Conservation (phyloP, 2,329 filamentous ascomycete species). For the Colletotrichum plurivorum region DNA sequence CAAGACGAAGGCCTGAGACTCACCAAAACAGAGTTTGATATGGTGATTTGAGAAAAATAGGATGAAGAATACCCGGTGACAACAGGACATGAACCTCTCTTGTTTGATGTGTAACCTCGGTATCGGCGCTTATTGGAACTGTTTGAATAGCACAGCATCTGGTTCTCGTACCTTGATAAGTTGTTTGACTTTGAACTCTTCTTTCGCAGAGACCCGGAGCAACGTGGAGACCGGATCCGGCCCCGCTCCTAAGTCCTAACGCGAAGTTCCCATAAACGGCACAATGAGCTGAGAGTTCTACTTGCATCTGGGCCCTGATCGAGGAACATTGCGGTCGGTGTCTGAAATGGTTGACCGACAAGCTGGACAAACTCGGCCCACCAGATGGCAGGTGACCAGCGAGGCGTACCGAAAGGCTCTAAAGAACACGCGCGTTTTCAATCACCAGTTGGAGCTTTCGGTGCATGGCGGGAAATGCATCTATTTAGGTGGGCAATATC, state of each 20-base stretch:
- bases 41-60: background rate
- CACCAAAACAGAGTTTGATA: background rate
- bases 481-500: constrained; percentile 5
- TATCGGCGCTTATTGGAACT: no score
- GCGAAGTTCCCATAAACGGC: no score
- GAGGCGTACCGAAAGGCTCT: constrained; percentile 25
- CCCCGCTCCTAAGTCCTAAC: no score
- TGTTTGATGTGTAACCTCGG: no score
- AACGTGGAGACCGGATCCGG: no score
- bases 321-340: constrained; percentile 3
- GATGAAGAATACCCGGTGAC: background rate
- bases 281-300: background rate
- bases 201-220: no score
- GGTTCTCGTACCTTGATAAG: no score
- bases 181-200: no score
- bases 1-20: constrained; percentile 26
- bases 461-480: background rate
- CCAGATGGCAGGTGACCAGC: constrained; percentile 7
- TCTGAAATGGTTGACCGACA: constrained; percentile 21
- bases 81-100: no score
- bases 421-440: background rate
- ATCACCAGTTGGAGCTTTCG: constrained; percentile 6
- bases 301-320: background rate
- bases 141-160: no score
- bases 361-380: background rate